Evolutionary conservation across 2,329 filamentous ascomycete genomes (phyloP).

Genomic region (Colletotrichum godetiae): DNA sequence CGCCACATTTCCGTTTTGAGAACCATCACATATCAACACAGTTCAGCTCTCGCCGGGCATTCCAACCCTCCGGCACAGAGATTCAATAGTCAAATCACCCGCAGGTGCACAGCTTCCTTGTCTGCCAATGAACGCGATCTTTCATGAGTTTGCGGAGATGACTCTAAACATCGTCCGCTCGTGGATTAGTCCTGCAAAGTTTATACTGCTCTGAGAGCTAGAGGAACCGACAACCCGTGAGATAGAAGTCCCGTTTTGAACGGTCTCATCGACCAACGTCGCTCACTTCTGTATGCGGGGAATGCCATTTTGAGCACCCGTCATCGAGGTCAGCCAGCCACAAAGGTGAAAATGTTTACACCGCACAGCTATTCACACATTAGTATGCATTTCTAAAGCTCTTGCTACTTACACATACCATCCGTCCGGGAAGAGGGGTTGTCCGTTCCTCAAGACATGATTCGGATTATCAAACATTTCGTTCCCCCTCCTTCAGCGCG

Average conservation of each 20-base stretch:
- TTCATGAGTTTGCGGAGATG: neutral
- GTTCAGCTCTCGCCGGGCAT: neutral
- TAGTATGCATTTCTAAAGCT: neutral
- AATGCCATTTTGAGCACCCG: neutral
- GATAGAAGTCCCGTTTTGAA: neutral
- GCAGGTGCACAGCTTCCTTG: neutral
- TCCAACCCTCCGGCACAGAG: too few relatives aligned
- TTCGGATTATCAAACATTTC: conserved; percentile 1
- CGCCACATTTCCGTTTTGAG: neutral
- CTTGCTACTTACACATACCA: neutral
- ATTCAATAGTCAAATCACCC: neutral
- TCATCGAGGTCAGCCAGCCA: neutral
- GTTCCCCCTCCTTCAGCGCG: neutral
- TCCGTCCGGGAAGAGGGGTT: neutral
- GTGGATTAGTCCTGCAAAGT: neutral
- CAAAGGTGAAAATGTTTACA: neutral
- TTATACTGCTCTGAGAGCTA: neutral
- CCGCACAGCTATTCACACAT: neutral
- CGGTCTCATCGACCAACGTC: neutral
- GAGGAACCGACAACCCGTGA: neutral
- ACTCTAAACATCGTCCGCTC: neutral
- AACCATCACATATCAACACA: neutral
- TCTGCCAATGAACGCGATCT: neutral
- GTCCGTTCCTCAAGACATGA: conserved; percentile 4
- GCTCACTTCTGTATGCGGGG: neutral